Conservation (phyloP, 768 basidiomycete species). For the Termitomyces sp. region DNA sequence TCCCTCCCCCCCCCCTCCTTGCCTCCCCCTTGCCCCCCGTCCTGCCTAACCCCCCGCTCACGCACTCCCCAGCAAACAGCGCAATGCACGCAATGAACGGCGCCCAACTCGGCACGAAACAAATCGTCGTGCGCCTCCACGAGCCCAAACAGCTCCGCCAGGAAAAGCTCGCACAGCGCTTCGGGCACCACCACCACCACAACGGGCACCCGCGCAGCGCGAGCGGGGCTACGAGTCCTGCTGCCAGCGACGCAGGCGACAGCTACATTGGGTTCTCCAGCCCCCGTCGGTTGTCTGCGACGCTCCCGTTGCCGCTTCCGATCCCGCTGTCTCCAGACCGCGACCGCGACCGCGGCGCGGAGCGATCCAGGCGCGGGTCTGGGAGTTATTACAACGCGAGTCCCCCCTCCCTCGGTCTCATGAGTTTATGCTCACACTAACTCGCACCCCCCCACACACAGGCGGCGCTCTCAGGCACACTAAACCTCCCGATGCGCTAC, state of each 20-base stretch:
- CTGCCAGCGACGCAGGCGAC: slow-evolving; percentile 78
- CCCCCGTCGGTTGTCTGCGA: slow-evolving; percentile 40
- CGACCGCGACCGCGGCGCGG: too few species aligned
- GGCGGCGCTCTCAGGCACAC: slow-evolving; percentile 78
- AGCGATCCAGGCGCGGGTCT: slow-evolving; percentile 71
- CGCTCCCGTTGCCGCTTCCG: not conserved
- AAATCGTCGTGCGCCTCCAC: slow-evolving; percentile 81
- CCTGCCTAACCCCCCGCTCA: not conserved
- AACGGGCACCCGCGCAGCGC: slow-evolving; percentile 78
- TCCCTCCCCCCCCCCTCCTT: too few species aligned
- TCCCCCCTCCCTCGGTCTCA: not conserved
- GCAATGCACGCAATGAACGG: slow-evolving; percentile 86
- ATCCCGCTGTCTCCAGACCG: slow-evolving; percentile 25
- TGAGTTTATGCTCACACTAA: too few species aligned
- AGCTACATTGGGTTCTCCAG: slow-evolving; percentile 71
- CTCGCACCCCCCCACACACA: slow-evolving; percentile 22
- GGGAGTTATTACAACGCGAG: slow-evolving; percentile 84
- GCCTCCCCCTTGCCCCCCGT: too few species aligned
- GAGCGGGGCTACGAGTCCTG: slow-evolving; percentile 83
- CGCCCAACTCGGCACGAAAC: slow-evolving; percentile 60
- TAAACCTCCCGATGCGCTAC: slow-evolving; percentile 82
- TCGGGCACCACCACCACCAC: slow-evolving; percentile 68
- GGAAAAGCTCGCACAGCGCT: slow-evolving; percentile 83
- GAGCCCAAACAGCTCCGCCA: slow-evolving; percentile 91
- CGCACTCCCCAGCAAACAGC: slow-evolving; percentile 45